Evolutionary conservation across 805 yeast species (phyloP), one percentile per base, ranked within the genome.

Genomic region (Pichia phayaonensis): DNA sequence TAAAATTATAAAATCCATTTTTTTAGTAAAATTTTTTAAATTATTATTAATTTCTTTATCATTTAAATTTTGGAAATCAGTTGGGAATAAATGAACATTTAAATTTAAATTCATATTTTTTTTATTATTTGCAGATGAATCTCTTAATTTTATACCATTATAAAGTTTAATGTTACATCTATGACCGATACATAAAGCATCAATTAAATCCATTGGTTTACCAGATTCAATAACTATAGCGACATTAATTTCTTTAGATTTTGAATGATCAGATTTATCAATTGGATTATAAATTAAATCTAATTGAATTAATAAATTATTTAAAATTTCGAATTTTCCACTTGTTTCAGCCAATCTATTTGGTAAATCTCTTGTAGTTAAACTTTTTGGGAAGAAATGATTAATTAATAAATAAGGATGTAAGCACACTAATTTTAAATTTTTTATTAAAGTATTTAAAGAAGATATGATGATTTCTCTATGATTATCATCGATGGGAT

Each of bases 391-490:
- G 75, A 88, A 77, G 58, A 84, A 83, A 63, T 90, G 96, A 51
- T 83, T 83, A 48, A 92, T 87, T 47, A 92, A 69, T 46, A 92
- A 67, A 59, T 85, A 90, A 0, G 98, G 98, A 68, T 92, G 99
- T 0, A 92, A 80, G 23, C 95, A 81, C 2, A 90, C 94, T 24
- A 84, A 72, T 63, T 83, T 84, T 42, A 90, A 80, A 67, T 90
- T 90, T 51, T 77, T 67, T 52, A 87, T 77, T 65, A 95, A 79
- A 8, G 87, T 84, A 53, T 81, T 77, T 64, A 92, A 73, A 0
- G 95, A 83, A 60, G 87, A 87, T n/a, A 81, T 72, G 38, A 86
- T 77, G 27, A 86, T 79, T 40, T 56, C 60, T 16, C 72, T 75
- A 7, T 67, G 64, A 15, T 26, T 44, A 15, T 44, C 15, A 18